Base-by-base conservation (phyloP, 169 alveolate genomes). In the Miamiensis avidus region DNA sequence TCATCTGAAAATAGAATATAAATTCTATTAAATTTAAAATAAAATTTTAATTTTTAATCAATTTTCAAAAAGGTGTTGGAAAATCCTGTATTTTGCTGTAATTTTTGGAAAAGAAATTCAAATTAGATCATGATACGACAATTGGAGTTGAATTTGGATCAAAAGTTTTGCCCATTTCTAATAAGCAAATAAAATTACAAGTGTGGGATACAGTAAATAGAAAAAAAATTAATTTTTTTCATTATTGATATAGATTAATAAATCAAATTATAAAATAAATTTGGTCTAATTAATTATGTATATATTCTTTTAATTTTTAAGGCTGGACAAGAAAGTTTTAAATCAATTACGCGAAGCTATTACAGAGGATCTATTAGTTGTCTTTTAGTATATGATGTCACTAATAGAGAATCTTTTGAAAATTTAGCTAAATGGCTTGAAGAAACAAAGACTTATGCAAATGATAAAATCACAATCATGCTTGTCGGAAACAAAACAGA, bases 61-160 rank as follows among this genome's bases (percentile, higher is more conserved):
- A 81, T 73, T 4, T n/a, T n/a, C 26, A 49, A 34, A 30, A 30
- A 97, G 99, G 98, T 32, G 99, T 98, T 29, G 99, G 99, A 72
- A 98, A 98, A 93, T 97, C 99, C 73, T 97, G 99, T 88, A 94
- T 98, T 31, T 94, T 98, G 77, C 95, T 98, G 83, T 98, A 98
- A 93, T 98, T 98, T 93, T 97, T 99, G 74, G 99, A 98, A 93
- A 95, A 96, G 86, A 94, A 99, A 72, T 98, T 98, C 84, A 95
- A 98, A 76, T 94, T 97, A 4, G 99, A 98, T 88, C 99, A 98
- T 84, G 99, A 98, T 93, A 93, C 98, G 76, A 98, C 99, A 34
- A 98, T 98, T 49, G 99, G 99, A 31, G 99, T 98, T 65, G 99
- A 97, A 89, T 98, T 98, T 87, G 99, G 99, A 74, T 97, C 99